Base-by-base conservation (phyloP, 2,329 filamentous ascomycete species). In the Dactylellina haptotyla region DNA sequence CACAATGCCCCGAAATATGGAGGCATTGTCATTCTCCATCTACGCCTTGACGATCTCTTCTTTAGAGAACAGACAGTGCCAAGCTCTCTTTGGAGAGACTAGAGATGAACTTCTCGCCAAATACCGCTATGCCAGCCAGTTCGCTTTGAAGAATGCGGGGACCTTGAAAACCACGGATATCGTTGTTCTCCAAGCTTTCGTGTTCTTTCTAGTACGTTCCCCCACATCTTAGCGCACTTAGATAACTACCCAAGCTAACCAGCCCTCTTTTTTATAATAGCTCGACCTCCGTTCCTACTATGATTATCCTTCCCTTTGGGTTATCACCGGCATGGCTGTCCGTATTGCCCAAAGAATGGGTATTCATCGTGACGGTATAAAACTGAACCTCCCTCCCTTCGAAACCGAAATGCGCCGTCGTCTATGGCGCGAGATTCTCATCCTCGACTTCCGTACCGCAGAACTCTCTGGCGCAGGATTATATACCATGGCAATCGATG, bases 1-100 rank as follows among this genome's bases (percentile, higher is more conserved):
- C 26, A 85, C 84, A 74, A 84, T 88, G 2, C 81, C 84, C 1
- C 84, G 83, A 59, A 84, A 84, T 8, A 83, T 90, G 16, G 88
- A 91, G 77, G 87, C 87, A 0, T 82, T 92, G 46, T 87, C 91
- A 85, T 91, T 91, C 79, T 82, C 85, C 74, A 85, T 89, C 26
- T 89, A 89, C 77, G 81, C 86, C 56, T 84, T 86, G 78, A 86
- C 87, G 23, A 80, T 88, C 58, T 84, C 83, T 5, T 88, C 85
- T 23, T 82, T 90, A 74, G 84, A 82, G 23, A 86, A 89, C 4
- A 81, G 82, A 0, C 85, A 88, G 81, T 86, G 62, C 20, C 78
- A 81, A 32, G 80, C 78, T 16, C 85, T 83, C 16, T 86, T 90
- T 75, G 83, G 83, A 10, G 83, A 87, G 70, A 79, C 85, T 1